Percentiles rank a stretch among this genome's conserved stretches.
Evolutionary conservation across 768 basidiomycete species (phyloP).

Genomic region (Boletus sp.): DNA sequence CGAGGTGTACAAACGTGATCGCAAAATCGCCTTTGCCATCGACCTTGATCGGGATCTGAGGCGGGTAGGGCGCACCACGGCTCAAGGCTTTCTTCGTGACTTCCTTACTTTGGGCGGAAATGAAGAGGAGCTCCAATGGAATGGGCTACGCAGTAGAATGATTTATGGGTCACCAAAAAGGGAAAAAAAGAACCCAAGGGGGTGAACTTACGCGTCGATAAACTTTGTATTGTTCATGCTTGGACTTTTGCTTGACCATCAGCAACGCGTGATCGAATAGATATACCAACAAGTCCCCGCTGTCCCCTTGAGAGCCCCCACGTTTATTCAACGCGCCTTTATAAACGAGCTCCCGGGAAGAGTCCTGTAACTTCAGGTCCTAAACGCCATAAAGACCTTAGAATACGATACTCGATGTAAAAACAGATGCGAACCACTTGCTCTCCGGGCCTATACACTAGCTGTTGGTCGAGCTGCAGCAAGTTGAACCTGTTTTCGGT

Average conservation of each 20-base stretch:
- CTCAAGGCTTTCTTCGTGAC: constrained; percentile 45
- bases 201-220: constrained; percentile 74
- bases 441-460: constrained; percentile 87
- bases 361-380: constrained; percentile 85
- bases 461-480: constrained; percentile 87
- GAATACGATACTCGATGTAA: background rate
- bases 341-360: constrained; percentile 86
- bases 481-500: constrained; percentile 96
- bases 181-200: background rate
- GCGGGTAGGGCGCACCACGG: constrained; percentile 39
- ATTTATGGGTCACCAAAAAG: constrained; percentile 4
- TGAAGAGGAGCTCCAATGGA: constrained; percentile 86
- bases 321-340: constrained; percentile 89
- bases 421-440: constrained; percentile 61
- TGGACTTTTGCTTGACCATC: constrained; percentile 93
- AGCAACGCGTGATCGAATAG: constrained; percentile 95
- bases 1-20: constrained; percentile 92
- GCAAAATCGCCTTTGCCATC: constrained; percentile 82
- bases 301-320: constrained; percentile 64
- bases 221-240: constrained; percentile 89
- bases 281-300: constrained; percentile 90
- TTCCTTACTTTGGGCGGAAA: constrained; percentile 57
- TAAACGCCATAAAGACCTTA: constrained; percentile 28
- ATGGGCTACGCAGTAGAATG: constrained; percentile 63
- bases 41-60: constrained; percentile 48